Evolutionary conservation across 1,139 yeast species (phyloP).

Genomic region (Candida buenavistaensis): DNA sequence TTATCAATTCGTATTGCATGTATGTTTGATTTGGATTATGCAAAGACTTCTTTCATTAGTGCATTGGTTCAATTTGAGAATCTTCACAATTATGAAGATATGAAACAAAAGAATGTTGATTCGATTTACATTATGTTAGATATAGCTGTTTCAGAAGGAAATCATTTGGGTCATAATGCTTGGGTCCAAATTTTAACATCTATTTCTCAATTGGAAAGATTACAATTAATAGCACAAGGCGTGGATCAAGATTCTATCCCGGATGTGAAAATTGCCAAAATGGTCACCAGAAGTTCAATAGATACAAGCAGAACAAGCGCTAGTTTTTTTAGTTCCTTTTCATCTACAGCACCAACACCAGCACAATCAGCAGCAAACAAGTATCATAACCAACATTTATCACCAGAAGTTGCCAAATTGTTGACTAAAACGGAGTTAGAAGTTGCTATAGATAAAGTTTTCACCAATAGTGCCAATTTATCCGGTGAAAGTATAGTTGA

Average conservation of each 20-base stretch:
- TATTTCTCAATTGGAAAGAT: constrained; percentile 86
- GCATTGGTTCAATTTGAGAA: constrained; percentile 88
- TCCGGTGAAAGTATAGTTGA: constrained; percentile 83
- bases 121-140: constrained; percentile 77
- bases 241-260: constrained; percentile 84
- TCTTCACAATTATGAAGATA: constrained; percentile 74
- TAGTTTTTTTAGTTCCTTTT: constrained; percentile 50
- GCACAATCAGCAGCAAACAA: constrained; percentile 45
- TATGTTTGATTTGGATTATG: constrained; percentile 79
- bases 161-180: constrained; percentile 55
- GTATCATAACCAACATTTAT: constrained; percentile 46
- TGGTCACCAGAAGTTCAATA: constrained; percentile 57
- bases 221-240: constrained; percentile 87
- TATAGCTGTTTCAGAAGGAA: constrained; percentile 78
- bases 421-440: constrained; percentile 75
- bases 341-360: constrained; percentile 33
- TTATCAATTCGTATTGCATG: constrained; percentile 82
- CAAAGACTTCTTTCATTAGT: constrained; percentile 85
- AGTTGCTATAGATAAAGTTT: constrained; percentile 83
- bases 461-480: constrained; percentile 77
- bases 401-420: constrained; percentile 42
- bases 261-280: constrained; percentile 75
- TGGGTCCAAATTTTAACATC: constrained; percentile 86
- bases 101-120: constrained; percentile 75
- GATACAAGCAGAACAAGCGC: constrained; percentile 48